Base-by-base conservation (phyloP, 306 rosid species). In the Boehmeria nivea region DNA sequence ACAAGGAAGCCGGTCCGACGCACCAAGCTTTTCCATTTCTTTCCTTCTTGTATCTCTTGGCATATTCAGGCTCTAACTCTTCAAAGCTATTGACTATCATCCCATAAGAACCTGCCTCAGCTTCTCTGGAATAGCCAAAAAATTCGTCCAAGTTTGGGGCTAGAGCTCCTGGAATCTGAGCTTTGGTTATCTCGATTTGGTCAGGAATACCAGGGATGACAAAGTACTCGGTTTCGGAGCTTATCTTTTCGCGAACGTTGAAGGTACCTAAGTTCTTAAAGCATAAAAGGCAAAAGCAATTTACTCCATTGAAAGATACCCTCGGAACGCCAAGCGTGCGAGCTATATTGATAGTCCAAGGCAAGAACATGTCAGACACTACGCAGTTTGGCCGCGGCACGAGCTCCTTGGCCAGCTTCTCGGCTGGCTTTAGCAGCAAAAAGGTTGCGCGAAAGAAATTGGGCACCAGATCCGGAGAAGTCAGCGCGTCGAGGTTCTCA, bases 401-500 rank as follows among this genome's bases (percentile, higher is more conserved):
- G 0, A 85, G 61, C 12, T 48, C 57, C 16, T 47, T 16, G 8
- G 78, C 67, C 53, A 64, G 14, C 38, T 70, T 14, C 22, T 77
- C 77, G 0, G 70, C 80, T 2, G 75, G 84, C 18, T 75, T 49
- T 1, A 61, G 83, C 2, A 85, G 63, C 46, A 52, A 38, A 27
- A 28, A 39, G 8, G 65, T 42, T 20, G 76, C 68, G 0, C 6
- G 16, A 45, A 57, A 70, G 76, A 80, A 71, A 20, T 51, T 52
- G 7, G 3, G 12, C 0, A 8, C 64, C 66, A 75, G 39, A 3
- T 55, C 56, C 44, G 52, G 36, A 5, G 87, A 80, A 45, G 87
- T 89, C 0, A 83, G 58, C 76, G 44, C 67, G 76, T 86, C 90
- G 1, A 83, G 33, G 67, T 71, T 80, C 36, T 86, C 81, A 17